phyloP scores from a whole-genome alignment of 768 basidiomycete species.

The Tylopilus sp. region DNA sequence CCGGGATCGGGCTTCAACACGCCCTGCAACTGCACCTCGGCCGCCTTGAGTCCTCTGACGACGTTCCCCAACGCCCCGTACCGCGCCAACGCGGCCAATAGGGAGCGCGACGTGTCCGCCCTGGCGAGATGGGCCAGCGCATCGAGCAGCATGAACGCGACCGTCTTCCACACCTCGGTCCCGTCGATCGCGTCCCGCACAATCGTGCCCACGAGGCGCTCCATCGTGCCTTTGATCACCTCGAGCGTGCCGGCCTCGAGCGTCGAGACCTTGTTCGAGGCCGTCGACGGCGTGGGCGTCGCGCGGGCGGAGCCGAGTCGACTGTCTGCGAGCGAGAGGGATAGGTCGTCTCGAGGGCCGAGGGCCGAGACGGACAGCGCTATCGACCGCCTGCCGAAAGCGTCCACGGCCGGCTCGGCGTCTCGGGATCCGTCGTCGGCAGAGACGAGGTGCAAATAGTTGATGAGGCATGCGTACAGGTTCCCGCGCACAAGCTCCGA shows the following conservation, averaged over 20 bases:
- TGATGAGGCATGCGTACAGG: conserved; percentile 87
- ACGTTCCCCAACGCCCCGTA: conserved; percentile 82
- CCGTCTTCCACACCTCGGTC: conserved; percentile 94
- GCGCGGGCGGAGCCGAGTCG: conserved; percentile 28
- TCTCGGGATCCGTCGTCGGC: conserved; percentile 15
- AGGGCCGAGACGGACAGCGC: conserved; percentile 34
- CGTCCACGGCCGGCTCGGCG: conserved; percentile 15
- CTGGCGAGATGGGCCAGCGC: conserved; percentile 72
- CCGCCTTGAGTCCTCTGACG: conserved; percentile 79
- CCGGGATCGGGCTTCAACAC: conserved; percentile 90
- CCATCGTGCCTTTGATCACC: conserved; percentile 64
- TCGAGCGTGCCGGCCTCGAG: conserved; percentile 63
- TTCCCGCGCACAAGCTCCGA: conserved; percentile 90
- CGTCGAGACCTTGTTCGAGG: conserved; percentile 26
- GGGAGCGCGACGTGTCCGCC: conserved; percentile 61
- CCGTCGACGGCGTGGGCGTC: conserved; percentile 17
- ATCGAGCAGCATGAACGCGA: conserved; percentile 89
- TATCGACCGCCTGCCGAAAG: conserved; percentile 25
- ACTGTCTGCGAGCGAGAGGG: conserved; percentile 35
- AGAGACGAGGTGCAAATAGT: conserved; percentile 74
- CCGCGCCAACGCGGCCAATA: conserved; percentile 56
- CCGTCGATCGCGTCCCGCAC: conserved; percentile 94
- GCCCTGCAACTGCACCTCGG: conserved; percentile 67
- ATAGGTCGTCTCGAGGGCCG: conserved; percentile 39
- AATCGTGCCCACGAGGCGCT: conserved; percentile 67